Conservation (phyloP, 306 rosid genomes). For the Vicia villosa region DNA sequence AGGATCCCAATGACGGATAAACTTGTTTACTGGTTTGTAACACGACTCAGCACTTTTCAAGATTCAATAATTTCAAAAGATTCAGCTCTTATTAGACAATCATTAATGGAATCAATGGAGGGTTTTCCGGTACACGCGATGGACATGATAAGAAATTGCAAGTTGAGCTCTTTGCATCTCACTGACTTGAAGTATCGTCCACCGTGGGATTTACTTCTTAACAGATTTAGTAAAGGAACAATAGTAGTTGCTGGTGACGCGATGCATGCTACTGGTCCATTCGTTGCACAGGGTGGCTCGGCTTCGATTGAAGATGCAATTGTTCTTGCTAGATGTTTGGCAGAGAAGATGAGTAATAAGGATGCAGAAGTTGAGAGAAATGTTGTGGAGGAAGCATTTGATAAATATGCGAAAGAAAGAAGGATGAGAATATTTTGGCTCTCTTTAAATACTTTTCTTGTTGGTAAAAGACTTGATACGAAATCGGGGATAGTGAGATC, state of each 20-base stretch:
- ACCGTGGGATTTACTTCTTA: slow-evolving; percentile 43
- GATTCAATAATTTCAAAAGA: slow-evolving; percentile 44
- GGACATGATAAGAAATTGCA: slow-evolving; percentile 47
- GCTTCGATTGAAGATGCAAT: no score
- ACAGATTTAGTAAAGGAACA: slow-evolving; percentile 44
- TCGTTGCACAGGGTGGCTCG: slow-evolving; percentile 67
- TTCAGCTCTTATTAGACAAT: slow-evolving; percentile 38
- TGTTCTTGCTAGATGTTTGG: no score
- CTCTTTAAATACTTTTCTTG: slow-evolving; percentile 46
- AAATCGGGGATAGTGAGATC: slow-evolving; percentile 28
- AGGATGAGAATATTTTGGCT: slow-evolving; percentile 53
- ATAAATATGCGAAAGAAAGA: slow-evolving; percentile 51
- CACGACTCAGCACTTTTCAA: slow-evolving; percentile 31
- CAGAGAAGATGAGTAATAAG: no score
- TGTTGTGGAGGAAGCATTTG: slow-evolving; percentile 44
- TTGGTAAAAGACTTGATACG: slow-evolving; percentile 42
- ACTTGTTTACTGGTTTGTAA: slow-evolving; percentile 59
- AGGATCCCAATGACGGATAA: slow-evolving; percentile 41
- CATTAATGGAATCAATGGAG: slow-evolving; percentile 38
- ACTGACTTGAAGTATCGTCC: slow-evolving; percentile 45
- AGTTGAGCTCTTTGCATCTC: slow-evolving; percentile 39
- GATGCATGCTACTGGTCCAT: slow-evolving; percentile 66
- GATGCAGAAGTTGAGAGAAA: not conserved
- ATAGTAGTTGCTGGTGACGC: slow-evolving; percentile 61
- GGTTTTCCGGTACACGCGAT: slow-evolving; percentile 36